These are phyloP conservation scores for Corymbia citriodora DNA, from an alignment of 441 rosid species.

Conservation along the genomic window DNA sequence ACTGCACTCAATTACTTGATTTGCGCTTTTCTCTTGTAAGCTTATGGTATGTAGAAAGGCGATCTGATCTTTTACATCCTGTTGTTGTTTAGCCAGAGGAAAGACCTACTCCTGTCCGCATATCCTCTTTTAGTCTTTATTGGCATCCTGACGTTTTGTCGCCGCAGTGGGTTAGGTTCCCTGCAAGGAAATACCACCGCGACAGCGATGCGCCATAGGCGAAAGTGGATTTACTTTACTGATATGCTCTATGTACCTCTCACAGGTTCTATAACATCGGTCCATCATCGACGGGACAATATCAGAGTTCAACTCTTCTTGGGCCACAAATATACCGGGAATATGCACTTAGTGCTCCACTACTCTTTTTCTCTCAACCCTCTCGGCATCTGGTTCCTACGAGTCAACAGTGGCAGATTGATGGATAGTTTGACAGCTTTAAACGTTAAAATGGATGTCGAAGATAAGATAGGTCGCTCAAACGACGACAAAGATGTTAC, in stretches of 20 bases:
- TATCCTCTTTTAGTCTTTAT: neutral
- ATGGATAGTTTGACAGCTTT: neutral
- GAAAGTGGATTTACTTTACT: neutral
- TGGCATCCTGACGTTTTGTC: neutral
- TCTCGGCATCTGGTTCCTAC: neutral
- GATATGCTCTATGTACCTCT: neutral
- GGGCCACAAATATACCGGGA: neutral
- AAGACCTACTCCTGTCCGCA: neutral
- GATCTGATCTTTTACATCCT: neutral
- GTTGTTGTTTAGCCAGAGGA: neutral
- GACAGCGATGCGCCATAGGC: neutral
- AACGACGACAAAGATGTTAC: neutral
- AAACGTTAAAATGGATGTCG: neutral
- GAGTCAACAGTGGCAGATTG: neutral
- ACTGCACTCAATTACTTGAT: neutral
- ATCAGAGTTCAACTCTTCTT: neutral
- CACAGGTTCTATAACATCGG: neutral
- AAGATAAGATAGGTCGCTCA: neutral
- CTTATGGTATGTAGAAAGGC: neutral
- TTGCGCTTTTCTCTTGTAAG: neutral
- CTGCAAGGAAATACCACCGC: too few species aligned
- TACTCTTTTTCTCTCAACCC: neutral
- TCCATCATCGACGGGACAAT: neutral
- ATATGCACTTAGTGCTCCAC: neutral
- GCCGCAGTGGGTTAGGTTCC: rapidly evolving